A percentile compares a stretch with the other conserved stretches of the same genome.
Conservation (phyloP, 495 filamentous ascomycete genomes). For the Xylaria castorea region DNA sequence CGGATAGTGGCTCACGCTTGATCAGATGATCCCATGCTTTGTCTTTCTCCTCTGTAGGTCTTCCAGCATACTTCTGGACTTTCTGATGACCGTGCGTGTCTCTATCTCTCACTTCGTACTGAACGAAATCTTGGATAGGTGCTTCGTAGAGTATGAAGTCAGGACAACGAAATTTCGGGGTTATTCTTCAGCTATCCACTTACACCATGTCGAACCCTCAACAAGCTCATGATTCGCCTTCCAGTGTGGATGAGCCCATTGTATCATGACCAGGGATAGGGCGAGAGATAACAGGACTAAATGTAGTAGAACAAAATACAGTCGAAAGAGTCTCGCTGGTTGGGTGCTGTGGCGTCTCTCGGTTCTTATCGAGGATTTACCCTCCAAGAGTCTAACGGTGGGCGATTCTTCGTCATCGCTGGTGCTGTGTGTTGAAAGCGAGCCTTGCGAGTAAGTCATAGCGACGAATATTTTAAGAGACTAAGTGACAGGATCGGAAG, state of each 20-base stretch:
- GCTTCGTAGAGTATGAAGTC: constrained; percentile 10
- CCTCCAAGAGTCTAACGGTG: not conserved
- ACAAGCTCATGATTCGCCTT: not conserved
- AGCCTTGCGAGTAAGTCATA: not conserved
- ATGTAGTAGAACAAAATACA: constrained; percentile 5
- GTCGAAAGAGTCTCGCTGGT: not conserved
- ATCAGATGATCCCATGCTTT: constrained; percentile 28
- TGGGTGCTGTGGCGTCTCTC: not conserved
- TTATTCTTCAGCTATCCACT: not conserved
- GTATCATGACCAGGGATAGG: not conserved
- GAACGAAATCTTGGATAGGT: constrained; percentile 21
- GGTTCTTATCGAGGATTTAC: not conserved
- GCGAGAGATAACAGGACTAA: not conserved
- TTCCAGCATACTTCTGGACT: constrained; percentile 24
- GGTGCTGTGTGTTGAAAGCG: not conserved
- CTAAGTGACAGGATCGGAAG: not conserved
- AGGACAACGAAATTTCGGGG: not conserved
- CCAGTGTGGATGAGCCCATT: not conserved
- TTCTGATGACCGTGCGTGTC: constrained; percentile 19
- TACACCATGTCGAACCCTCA: not conserved
- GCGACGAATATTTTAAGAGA: not conserved
- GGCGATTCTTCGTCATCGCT: not conserved
- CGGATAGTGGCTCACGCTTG: constrained; percentile 19
- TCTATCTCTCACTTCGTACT: constrained; percentile 27
- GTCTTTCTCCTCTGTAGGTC: constrained; percentile 24